Percentiles rank a stretch among this genome's conserved stretches.
Conservation (phyloP, 768 basidiomycete species). For the Coprinopsis strossmayeri region DNA sequence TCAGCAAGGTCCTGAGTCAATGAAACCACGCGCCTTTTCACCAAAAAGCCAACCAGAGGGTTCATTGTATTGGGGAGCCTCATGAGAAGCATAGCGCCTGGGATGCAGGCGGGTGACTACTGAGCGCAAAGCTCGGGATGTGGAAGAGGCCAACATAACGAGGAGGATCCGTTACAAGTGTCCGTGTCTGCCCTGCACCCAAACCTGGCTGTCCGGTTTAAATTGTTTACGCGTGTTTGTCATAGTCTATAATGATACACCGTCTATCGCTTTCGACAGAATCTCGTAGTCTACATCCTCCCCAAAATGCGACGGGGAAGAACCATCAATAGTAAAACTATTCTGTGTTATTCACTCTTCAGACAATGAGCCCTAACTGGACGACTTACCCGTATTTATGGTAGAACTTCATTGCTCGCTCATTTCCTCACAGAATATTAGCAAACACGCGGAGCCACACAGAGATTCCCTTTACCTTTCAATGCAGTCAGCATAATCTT, state of each 20-base stretch:
- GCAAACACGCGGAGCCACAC: background rate
- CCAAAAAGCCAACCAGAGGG: slow-evolving; percentile 84
- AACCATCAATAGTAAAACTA: slow-evolving; percentile 50
- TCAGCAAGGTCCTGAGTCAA: background rate
- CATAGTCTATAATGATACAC: slow-evolving; percentile 6
- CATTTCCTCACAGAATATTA: slow-evolving; percentile 14
- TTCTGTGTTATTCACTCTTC: background rate
- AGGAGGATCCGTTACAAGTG: slow-evolving; percentile 7
- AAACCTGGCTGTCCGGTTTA: background rate
- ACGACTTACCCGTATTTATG: slow-evolving; percentile 40
- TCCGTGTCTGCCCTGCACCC: slow-evolving; percentile 2
- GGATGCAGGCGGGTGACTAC: slow-evolving; percentile 29
- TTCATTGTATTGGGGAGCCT: slow-evolving; percentile 81
- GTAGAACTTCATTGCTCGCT: slow-evolving; percentile 43
- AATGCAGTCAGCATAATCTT: slow-evolving; percentile 74
- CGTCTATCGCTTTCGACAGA: slow-evolving; percentile 26
- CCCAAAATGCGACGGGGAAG: slow-evolving; percentile 37
- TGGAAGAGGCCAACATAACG: slow-evolving; percentile 39
- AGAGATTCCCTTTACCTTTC: slow-evolving; percentile 38
- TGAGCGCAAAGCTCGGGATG: slow-evolving; percentile 40
- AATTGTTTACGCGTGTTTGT: background rate
- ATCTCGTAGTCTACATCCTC: slow-evolving; percentile 39
- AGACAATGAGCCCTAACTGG: background rate
- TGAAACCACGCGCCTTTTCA: slow-evolving; percentile 61
- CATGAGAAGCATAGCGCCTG: slow-evolving; percentile 63